These are phyloP conservation scores for Cafeteria roenbergensis DNA, from an alignment of 108 stramenopile genomes.

Conservation along the genomic window DNA sequence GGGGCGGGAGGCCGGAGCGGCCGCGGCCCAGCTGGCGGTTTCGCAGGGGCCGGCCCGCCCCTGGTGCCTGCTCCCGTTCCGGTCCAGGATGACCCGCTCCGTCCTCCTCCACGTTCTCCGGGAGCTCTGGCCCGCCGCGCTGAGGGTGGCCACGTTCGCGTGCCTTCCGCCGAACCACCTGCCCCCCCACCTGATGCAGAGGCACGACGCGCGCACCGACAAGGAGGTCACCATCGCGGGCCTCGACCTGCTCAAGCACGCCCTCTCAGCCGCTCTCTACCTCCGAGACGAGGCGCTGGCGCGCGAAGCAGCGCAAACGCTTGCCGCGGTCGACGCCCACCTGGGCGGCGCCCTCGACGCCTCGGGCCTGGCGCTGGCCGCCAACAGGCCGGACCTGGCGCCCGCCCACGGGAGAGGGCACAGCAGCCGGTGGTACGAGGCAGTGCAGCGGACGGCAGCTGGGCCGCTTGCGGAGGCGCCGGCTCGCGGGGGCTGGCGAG, in stretches of 20 bases:
- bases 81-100: neutral
- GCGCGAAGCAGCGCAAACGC: neutral
- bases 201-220: conserved; percentile 30
- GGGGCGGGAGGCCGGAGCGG: neutral
- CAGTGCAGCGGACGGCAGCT: no score
- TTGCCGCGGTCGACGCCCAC: neutral
- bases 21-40: conserved; percentile 17
- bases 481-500: no score
- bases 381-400: no score
- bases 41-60: conserved; percentile 13
- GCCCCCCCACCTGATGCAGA: conserved; percentile 45
- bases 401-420: no score
- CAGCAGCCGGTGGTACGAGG: no score
- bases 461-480: no score
- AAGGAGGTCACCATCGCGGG: conserved; percentile 46
- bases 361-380: no score
- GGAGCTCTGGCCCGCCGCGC: conserved; percentile 30
- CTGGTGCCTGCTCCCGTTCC: conserved; percentile 4
- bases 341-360: no score
- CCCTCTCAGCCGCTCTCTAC: conserved; percentile 59
- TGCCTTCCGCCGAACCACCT: conserved; percentile 48
- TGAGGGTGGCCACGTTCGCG: conserved; percentile 61
- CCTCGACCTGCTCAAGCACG: conserved; percentile 58
- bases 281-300: conserved; percentile 57
- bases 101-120: conserved; percentile 38